Evolutionary conservation across 345 rosid genomes (phyloP).

Genomic region (Eucalyptus polyanthemos): DNA sequence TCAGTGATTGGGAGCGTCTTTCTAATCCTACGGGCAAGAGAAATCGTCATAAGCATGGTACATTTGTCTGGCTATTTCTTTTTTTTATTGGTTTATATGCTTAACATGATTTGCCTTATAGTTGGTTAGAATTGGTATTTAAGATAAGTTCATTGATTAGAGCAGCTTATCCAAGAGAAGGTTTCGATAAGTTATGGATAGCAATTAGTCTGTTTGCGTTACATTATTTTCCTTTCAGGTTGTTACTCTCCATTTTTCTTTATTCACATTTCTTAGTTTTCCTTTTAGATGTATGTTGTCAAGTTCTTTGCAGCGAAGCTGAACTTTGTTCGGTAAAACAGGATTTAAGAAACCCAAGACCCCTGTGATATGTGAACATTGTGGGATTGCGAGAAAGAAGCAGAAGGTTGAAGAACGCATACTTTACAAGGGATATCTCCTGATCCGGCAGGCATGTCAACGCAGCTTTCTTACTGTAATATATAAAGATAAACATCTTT

Average conservation of each 20-base stretch:
- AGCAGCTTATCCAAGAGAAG: neutral
- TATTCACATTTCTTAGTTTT: neutral
- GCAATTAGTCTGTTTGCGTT: neutral
- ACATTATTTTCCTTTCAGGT: neutral
- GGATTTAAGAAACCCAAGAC: constrained; percentile 25
- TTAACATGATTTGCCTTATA: neutral
- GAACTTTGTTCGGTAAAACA: neutral
- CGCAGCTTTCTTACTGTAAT: neutral
- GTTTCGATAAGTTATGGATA: neutral
- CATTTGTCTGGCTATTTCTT: neutral
- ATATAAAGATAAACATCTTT: neutral
- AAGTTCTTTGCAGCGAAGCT: neutral
- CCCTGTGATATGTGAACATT: constrained; percentile 1
- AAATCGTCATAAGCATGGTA: neutral
- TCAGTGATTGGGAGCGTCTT: neutral
- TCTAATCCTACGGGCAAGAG: neutral
- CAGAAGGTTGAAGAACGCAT: constrained; percentile 3
- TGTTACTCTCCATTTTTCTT: neutral
- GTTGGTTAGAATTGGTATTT: neutral
- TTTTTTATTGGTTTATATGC: neutral
- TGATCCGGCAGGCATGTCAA: constrained; percentile 15
- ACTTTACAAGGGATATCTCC: constrained; percentile 3
- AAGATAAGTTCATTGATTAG: neutral
- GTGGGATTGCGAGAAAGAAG: constrained; percentile 11
- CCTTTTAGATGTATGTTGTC: neutral